Base-by-base conservation (phyloP, 805 yeast genomes). In the Hagleromyces aurorensis region DNA sequence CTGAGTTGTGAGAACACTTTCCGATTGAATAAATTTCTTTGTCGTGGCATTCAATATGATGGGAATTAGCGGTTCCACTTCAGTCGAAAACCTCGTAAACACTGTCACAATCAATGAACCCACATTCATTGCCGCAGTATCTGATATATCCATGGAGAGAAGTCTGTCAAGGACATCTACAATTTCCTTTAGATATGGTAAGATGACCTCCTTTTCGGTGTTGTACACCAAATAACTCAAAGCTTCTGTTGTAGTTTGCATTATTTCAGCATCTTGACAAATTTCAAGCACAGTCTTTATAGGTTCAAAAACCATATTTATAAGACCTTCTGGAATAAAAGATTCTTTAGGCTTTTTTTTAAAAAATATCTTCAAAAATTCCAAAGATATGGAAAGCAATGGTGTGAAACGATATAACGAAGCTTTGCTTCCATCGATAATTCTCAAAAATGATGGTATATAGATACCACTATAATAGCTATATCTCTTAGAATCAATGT, bases 51-150 rank as follows among this genome's bases (percentile, higher is more conserved):
- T 67, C 10, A 87, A 58, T n/a, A 89, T 73, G 30, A 73, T 73
- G 3, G 63, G 59, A 2, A 68, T 47, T 16, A 67, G 35, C 19
- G 33, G 43, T 21, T 57, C 56, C 5, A 65, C 47, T 30, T 59
- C 60, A 11, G 41, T 42, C 4, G 68, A 61, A 40, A 69, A 76
- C 36, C 69, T 69, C 12, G 70, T 69, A 20, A 82, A 64, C 19
- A 79, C 61, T 0, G 78, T 68, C 7, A 70, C 63, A 3, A 81
- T 75, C 13, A 82, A 68, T 6, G 67, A 60, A 45, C 75, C 96
- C 24, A 83, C 71, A 34, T 81, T 78, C 57, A 77, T 65, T 1
- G 93, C 87, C 0, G 94, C 95, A 24, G 79, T 70, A 43, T 86
- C 96, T 10, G 80, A 69, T 33, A 82, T 62, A 6, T 65, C 64